Evolutionary conservation across 306 rosid species (phyloP), one percentile per base, ranked within the genome.

Genomic region (Prunus davidiana): DNA sequence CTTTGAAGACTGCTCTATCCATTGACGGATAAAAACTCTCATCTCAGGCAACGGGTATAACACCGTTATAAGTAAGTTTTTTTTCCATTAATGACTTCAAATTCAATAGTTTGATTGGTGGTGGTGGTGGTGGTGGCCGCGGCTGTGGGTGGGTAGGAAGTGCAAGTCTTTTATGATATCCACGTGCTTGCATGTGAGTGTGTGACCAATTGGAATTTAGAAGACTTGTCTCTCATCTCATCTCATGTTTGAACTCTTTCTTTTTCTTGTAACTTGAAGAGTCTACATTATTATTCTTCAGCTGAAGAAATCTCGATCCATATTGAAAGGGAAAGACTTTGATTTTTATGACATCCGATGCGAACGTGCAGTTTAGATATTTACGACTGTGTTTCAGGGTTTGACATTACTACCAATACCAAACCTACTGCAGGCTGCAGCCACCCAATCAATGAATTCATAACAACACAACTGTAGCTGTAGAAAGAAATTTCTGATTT

Each of bases 131-230:
- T 6, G 43, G 9, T 1, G 43, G 8, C 43, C 2, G 38, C 38
- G 7, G 43, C 43, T 6, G 19, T 8, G 3, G 66, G 9, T 13
- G 41, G 38, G 1, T 27, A 27, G 67, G 43, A 61, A 28, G 12
- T 62, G 27, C 2, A 3, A 34, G 19, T 3, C 25, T 11, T 76
- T 60, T 60, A 30, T 70, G 69, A 73, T 38, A 28, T 73, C 91
- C 41, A 89, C 78, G 84, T 80, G 91, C 77, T 67, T 76, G 82
- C 91, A 87, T 76, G 90, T 87, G 93, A 75, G 1, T 34, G 2
- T n/a, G 15, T 19, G 51, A 47, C 14, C 51, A 12, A 12, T 10
- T 10, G 15, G 43, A 38, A 47, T 11, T 10, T 10, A 5, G 43
- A 38, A 38, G 43, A 38, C 43, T 38, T 38, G 43, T 6, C 43